Conservation (phyloP, 2,329 filamentous ascomycete genomes). For the Chaetomiaceae sp. region DNA sequence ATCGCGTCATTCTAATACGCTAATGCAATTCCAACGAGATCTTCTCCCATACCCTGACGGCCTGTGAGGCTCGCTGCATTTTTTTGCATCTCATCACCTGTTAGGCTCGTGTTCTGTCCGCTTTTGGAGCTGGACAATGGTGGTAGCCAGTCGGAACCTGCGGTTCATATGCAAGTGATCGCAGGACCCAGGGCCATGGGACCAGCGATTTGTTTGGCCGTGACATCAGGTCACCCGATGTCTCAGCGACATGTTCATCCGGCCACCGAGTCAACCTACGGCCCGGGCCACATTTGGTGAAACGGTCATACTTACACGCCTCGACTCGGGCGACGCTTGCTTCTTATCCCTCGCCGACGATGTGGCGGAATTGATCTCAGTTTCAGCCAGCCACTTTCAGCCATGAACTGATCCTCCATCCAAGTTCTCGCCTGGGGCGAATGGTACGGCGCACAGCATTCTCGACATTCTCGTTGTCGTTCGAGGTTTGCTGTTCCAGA, state of each 20-base stretch:
- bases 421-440: background rate
- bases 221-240: constrained; percentile 13
- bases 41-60: no score
- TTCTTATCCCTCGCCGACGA: background rate
- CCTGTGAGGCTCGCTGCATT: no score
- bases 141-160: no score
- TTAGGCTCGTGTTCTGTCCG: no score
- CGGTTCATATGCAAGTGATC: no score
- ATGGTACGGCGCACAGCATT: background rate
- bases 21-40: no score
- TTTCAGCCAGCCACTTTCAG: background rate
- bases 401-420: background rate
- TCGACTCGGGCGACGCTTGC: background rate
- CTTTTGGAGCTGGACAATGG: no score
- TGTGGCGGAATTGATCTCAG: background rate
- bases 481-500: background rate
- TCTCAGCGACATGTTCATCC: background rate
- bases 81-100: no score
- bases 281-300: background rate
- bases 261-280: constrained; percentile 1
- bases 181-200: no score
- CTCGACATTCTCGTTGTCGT: background rate
- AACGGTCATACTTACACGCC: background rate
- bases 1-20: no score
- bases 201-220: background rate